phyloP scores from a whole-genome alignment of 2,329 filamentous ascomycete genomes.

The Pestalotiopsis sp. region DNA sequence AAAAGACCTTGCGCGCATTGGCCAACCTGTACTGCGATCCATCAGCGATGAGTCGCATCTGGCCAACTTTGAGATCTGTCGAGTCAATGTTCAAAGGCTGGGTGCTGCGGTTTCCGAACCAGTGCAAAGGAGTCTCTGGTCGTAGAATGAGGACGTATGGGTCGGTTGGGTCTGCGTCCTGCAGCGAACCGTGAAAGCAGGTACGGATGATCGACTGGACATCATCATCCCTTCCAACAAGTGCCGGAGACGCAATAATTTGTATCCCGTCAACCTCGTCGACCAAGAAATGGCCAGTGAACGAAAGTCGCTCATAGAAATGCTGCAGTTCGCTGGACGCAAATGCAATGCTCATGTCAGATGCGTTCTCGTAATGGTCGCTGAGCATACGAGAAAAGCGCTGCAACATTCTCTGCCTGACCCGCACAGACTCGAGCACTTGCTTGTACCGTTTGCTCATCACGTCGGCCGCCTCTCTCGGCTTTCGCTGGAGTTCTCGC shows the following conservation, averaged over 20 bases:
- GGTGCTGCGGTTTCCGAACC: conserved; percentile 78
- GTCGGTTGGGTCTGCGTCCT: conserved; percentile 71
- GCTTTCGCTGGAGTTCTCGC: conserved; percentile 80
- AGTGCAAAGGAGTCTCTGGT: conserved; percentile 76
- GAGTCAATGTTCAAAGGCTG: conserved; percentile 75
- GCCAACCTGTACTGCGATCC: conserved; percentile 79
- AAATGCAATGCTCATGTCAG: conserved; percentile 87
- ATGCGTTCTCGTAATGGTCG: conserved; percentile 94
- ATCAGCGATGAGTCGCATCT: conserved; percentile 85
- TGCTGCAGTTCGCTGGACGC: conserved; percentile 68
- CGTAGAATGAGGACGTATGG: conserved; percentile 85
- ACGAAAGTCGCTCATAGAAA: conserved; percentile 78
- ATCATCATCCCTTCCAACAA: conserved; percentile 76
- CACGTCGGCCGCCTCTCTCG: conserved; percentile 80
- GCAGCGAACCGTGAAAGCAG: conserved; percentile 54
- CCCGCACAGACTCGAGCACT: conserved; percentile 91
- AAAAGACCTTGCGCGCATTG: conserved; percentile 77
- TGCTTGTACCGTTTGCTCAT: conserved; percentile 98
- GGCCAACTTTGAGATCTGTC: conserved; percentile 83
- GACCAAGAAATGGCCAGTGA: conserved; percentile 86
- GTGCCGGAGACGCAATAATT: conserved; percentile 80
- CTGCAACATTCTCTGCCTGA: conserved; percentile 94
- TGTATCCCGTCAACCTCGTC: conserved; percentile 79
- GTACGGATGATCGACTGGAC: conserved; percentile 85
- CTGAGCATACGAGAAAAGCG: conserved; percentile 90